phyloP scores from a whole-genome alignment of 306 rosid species.

The Bauhinia variegata region DNA sequence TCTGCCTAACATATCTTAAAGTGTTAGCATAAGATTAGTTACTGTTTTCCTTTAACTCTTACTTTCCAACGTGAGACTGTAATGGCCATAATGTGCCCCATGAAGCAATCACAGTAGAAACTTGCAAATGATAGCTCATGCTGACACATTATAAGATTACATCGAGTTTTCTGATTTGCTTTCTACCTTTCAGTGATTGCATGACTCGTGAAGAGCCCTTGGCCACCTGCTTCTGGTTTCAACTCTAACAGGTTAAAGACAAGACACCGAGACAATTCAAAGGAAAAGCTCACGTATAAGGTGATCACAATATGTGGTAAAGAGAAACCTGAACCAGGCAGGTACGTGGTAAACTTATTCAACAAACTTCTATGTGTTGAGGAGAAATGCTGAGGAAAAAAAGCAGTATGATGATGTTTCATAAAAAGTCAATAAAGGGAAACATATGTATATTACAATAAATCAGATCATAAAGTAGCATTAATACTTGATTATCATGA shows the following conservation, averaged over 20 bases:
- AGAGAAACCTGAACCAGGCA: neutral
- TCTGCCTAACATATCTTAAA: neutral
- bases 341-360: neutral
- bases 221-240: slow-evolving; percentile 1
- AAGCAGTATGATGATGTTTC: neutral
- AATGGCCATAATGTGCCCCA: neutral
- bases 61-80: neutral
- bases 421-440: too few relatives aligned
- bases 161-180: too few relatives aligned
- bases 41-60: neutral
- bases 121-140: neutral
- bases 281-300: neutral
- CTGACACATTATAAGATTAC: too few relatives aligned
- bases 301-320: neutral
- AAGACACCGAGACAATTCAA: neutral
- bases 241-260: neutral
- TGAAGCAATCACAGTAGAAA: neutral
- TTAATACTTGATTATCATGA: neutral
- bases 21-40: slow-evolving; percentile 2
- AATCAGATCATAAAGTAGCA: neutral
- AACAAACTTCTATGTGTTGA: neutral
- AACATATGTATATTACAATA: neutral
- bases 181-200: neutral
- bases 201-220: neutral
- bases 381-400: neutral